Percentiles rank a stretch among this genome's conserved stretches.
Evolutionary conservation across 179 eudicot genomes (phyloP).

Genomic region (Silene noctiflora): DNA sequence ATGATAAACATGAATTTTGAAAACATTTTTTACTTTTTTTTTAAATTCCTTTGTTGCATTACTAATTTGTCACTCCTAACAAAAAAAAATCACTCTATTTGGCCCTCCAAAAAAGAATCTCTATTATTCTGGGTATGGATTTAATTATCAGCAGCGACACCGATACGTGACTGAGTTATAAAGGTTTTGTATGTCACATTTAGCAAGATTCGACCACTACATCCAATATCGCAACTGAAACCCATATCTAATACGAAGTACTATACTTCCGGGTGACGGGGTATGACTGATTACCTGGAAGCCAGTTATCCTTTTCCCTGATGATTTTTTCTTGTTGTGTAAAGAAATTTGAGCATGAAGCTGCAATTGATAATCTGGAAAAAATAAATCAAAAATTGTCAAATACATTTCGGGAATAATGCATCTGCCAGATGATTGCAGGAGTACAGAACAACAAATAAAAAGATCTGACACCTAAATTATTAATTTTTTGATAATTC

Average conservation of each 20-base stretch:
- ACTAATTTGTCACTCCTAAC: not conserved
- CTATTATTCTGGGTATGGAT: not conserved
- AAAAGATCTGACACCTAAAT: not conserved
- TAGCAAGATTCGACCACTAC: too few relatives aligned
- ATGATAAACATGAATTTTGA: too few relatives aligned
- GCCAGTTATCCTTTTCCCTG: slow-evolving; percentile 75
- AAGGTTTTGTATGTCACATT: too few relatives aligned
- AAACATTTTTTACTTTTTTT: too few relatives aligned
- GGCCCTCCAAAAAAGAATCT: not conserved
- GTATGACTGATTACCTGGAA: slow-evolving; percentile 55
- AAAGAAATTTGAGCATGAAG: slow-evolving; percentile 58
- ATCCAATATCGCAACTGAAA: too few relatives aligned
- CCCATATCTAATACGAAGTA: too few relatives aligned
- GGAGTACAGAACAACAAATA: not conserved
- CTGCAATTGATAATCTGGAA: slow-evolving; percentile 59
- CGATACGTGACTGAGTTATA: too few relatives aligned
- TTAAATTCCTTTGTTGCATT: not conserved
- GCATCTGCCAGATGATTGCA: not conserved
- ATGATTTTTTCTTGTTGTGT: slow-evolving; percentile 63
- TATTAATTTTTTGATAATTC: not conserved
- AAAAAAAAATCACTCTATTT: too few relatives aligned
- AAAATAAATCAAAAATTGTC: slow-evolving; percentile 19
- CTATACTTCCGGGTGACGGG: not conserved
- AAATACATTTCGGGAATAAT: not conserved
- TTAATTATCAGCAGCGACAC: too few relatives aligned